These are phyloP conservation scores for Passiflora organensis DNA, from an alignment of 345 rosid species.

Conservation along the genomic window DNA sequence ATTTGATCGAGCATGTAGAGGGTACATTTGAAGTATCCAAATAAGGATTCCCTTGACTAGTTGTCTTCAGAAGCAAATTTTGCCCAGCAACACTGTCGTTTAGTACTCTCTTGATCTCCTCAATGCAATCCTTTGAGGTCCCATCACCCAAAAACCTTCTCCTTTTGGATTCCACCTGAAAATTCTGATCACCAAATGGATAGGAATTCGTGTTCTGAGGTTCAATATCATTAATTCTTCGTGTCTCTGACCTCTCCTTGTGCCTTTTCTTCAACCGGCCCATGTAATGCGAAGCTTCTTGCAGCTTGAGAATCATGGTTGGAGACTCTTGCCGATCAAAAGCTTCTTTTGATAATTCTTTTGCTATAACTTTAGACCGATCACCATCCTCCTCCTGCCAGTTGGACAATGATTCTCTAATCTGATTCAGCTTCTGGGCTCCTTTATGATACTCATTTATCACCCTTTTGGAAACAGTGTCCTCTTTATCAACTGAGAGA, in stretches of 20 bases:
- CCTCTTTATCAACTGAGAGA: conserved; percentile 26
- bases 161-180: conserved; percentile 18
- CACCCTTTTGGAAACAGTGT: conserved; percentile 20
- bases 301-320: conserved; percentile 66
- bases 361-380: conserved; percentile 54
- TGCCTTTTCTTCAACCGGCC: conserved; percentile 47
- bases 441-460: conserved; percentile 37
- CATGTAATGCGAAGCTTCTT: conserved; percentile 54
- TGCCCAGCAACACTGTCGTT: conserved; percentile 57
- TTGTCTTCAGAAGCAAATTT: conserved; percentile 36
- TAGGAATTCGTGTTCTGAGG: conserved; percentile 30
- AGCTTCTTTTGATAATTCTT: conserved; percentile 73
- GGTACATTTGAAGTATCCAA: conserved; percentile 40
- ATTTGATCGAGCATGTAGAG: conserved; percentile 33
- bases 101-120: conserved; percentile 55
- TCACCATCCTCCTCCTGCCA: conserved; percentile 30
- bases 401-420: conserved; percentile 61
- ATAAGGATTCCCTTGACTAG: conserved; percentile 18
- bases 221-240: conserved; percentile 31
- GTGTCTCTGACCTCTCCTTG: conserved; percentile 23
- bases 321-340: conserved; percentile 84
- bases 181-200: conserved; percentile 27
- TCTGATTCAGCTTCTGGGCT: conserved; percentile 68
- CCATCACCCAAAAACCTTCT: conserved; percentile 39
- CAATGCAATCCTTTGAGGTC: conserved; percentile 49